Conservation (phyloP, 805 yeast genomes). For the Metschnikowia gruessii region DNA sequence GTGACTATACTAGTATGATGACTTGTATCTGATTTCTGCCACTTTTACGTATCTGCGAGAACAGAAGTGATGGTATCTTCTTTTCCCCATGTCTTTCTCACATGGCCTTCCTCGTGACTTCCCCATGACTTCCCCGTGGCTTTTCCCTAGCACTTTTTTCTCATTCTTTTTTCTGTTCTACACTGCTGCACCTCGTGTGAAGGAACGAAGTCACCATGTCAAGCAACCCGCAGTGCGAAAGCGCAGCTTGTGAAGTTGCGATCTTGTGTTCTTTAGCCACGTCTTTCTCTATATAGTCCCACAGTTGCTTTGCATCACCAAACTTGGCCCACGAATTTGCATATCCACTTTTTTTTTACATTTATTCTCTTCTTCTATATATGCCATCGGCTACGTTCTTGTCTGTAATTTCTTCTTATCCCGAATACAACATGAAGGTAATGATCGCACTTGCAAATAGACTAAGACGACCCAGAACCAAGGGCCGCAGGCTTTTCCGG, state of each 20-base stretch:
- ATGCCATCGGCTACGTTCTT: not conserved
- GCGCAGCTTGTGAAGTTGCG: slow-evolving; percentile 3
- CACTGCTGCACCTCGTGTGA: slow-evolving; percentile 5
- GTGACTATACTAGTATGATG: no score
- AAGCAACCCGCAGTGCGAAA: slow-evolving; percentile 4
- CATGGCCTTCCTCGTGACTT: no score
- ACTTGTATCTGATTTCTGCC: not conserved
- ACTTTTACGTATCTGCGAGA: not conserved
- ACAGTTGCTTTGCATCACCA: not conserved
- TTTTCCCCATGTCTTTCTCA: no score
- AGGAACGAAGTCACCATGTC: not conserved
- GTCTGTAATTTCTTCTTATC: not conserved
- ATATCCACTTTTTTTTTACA: not conserved
- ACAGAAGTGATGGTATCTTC: not conserved
- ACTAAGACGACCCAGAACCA: slow-evolving; percentile 2
- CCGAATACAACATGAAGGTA: slow-evolving; percentile 3
- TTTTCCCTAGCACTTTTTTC: no score
- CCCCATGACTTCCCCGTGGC: no score
- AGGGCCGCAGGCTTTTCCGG: not conserved
- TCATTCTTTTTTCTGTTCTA: no score
- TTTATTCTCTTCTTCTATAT: not conserved
- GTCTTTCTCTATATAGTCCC: not conserved
- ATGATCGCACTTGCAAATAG: slow-evolving; percentile 2
- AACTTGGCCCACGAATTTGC: not conserved
- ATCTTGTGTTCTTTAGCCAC: not conserved